Evolutionary conservation across 1,284 basidiomycete species (phyloP).

Genomic region (Xerocomus nothofagi): DNA sequence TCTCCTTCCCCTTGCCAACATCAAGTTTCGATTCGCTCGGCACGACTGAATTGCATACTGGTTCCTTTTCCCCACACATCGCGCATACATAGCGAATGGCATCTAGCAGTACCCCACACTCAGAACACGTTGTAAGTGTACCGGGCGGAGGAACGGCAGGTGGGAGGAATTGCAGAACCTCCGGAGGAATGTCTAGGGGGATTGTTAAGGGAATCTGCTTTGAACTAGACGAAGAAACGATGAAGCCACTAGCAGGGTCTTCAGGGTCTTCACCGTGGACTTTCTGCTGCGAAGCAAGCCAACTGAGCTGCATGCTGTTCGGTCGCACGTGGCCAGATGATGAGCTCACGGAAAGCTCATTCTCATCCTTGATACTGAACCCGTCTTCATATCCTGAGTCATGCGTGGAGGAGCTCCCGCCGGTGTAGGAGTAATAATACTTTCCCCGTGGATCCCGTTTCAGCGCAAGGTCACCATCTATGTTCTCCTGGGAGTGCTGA

Average conservation of each 20-base stretch:
- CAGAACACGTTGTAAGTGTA: conserved; percentile 80
- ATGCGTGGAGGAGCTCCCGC: conserved; percentile 48
- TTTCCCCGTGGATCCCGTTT: conserved; percentile 66
- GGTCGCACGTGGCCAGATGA: conserved; percentile 42
- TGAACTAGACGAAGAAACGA: conserved; percentile 30
- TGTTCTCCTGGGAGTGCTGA: conserved; percentile 34
- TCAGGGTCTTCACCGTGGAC: conserved; percentile 20
- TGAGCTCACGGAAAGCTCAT: conserved; percentile 24
- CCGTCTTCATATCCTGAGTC: conserved; percentile 55
- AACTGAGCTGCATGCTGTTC: conserved; percentile 61
- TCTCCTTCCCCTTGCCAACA: conserved; percentile 40
- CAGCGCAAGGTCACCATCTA: conserved; percentile 63
- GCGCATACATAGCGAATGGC: conserved; percentile 84
- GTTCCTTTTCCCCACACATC: conserved; percentile 77
- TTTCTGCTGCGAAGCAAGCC: conserved; percentile 54
- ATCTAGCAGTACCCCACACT: conserved; percentile 72
- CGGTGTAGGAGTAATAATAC: conserved; percentile 73
- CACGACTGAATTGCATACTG: conserved; percentile 24
- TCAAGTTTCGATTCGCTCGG: conserved; percentile 11
- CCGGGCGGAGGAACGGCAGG: conserved; percentile 55
- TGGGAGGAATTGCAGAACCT: conserved; percentile 54
- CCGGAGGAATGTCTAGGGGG: conserved; percentile 47
- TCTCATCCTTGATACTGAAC: conserved; percentile 36
- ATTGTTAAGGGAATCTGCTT: conserved; percentile 35
- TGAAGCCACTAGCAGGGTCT: conserved; percentile 14